These are phyloP conservation scores for Claviceps spartinae DNA, from an alignment of 2,329 filamentous ascomycete genomes.

Conservation along the genomic window DNA sequence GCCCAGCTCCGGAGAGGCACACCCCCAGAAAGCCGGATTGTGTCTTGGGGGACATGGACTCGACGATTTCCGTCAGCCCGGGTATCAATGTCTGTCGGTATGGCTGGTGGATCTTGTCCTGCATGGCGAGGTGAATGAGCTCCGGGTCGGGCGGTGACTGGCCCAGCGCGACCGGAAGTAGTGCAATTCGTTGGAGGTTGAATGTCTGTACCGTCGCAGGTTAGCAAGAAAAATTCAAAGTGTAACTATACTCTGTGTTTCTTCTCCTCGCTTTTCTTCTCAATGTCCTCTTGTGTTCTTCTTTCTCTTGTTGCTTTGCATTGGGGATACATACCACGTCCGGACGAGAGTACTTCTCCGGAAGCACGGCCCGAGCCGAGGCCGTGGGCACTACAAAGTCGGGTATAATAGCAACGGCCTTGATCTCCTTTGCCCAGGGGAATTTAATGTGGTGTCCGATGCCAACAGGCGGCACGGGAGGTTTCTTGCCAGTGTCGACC, in stretches of 20 bases:
- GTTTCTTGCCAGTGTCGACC: conserved; percentile 73
- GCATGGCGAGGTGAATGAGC: conserved; percentile 95
- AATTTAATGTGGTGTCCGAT: conserved; percentile 97
- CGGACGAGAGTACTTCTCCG: conserved; percentile 60
- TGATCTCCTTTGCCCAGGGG: conserved; percentile 86
- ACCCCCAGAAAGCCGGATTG: conserved; percentile 86
- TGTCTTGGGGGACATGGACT: conserved; percentile 76
- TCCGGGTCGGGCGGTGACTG: conserved; percentile 82
- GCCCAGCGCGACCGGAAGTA: conserved; percentile 79
- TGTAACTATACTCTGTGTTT: neutral
- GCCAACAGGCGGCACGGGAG: conserved; percentile 76
- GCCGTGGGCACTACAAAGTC: conserved; percentile 94
- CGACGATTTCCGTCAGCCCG: conserved; percentile 77
- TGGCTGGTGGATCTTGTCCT: conserved; percentile 95
- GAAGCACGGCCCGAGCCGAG: conserved; percentile 74
- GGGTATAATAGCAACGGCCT: conserved; percentile 91
- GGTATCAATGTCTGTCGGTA: conserved; percentile 88
- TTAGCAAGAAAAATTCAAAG: neutral
- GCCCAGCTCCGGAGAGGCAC: conserved; percentile 86
- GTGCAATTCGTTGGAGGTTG: conserved; percentile 86
- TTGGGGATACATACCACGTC: conserved; percentile 54
- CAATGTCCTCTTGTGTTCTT: neutral
- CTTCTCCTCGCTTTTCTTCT: neutral
- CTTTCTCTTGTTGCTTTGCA: neutral
- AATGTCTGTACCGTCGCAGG: conserved; percentile 42